A percentile compares a stretch with the other conserved stretches of the same genome.
Evolutionary conservation across 225 moss, liverwort and hornwort genomes (phyloP).

Genomic region (Bryoerythrophyllum caledonicum): DNA sequence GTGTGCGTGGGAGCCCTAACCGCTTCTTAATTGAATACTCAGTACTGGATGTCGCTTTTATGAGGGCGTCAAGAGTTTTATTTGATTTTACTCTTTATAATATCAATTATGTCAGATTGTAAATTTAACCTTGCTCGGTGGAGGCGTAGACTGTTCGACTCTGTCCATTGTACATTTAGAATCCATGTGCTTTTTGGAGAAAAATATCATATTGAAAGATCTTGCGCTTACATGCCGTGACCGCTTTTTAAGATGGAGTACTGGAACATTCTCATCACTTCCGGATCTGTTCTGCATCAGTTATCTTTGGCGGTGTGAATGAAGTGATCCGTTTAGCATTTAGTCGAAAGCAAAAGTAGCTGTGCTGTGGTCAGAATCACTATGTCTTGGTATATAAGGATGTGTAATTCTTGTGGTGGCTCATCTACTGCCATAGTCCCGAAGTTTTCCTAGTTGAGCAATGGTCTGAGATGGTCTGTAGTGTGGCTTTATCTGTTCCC

Average conservation of each 20-base stretch:
- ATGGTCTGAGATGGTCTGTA: neutral
- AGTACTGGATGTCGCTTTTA: neutral
- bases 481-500: neutral
- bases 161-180: neutral
- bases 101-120: neutral
- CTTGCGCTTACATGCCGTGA: neutral
- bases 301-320: neutral
- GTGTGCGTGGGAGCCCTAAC: slow-evolving; percentile 9
- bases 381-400: neutral
- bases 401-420: too few relatives aligned
- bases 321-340: neutral
- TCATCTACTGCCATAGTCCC: neutral
- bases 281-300: neutral
- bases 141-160: neutral
- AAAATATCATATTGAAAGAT: neutral
- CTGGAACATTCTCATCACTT: neutral
- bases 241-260: neutral
- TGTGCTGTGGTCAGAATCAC: neutral
- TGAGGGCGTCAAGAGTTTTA: neutral
- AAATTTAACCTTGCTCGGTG: neutral
- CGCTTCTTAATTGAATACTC: neutral
- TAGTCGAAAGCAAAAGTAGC: neutral
- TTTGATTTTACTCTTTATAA: neutral
- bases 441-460: neutral
- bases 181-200: neutral